Base-by-base conservation (phyloP, 2,329 filamentous ascomycete genomes). In the Didymella arachidicola region DNA sequence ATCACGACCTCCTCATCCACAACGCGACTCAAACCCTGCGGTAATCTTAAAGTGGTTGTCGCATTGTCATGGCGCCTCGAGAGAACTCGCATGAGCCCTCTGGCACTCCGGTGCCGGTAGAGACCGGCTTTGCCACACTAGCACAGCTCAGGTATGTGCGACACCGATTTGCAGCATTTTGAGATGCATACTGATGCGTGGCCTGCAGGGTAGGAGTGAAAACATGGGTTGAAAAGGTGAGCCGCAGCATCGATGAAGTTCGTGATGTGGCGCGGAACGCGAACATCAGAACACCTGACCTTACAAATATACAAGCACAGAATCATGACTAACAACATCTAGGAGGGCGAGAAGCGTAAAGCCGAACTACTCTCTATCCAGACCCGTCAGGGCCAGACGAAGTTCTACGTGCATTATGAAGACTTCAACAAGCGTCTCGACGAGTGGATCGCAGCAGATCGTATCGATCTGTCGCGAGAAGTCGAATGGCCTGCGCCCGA, bases 401-500 rank as follows among this genome's bases (percentile, higher is more conserved):
- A 91, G 54, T 97, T 94, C 74, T 97, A 97, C 78, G 96, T 96
- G 71, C 96, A 98, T 77, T 98, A 97, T 76, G 92, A 97, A 73
- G 96, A 96, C 72, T 98, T 97, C 86, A 98, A 98, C 80, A 98
- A 98, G 70, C 87, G 87, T 82, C 80, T 89, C 30, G 86, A 89
- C 68, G 95, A 99, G 82, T 99, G 95, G 95, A 89, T 99, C 10
- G 84, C 90, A 1, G 86, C 90, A 29, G 83, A 86, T 34, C 87
- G 95, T 34, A 92, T 99, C 66, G 92, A 98, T 75, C 89, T 99
- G 57, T 83, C 85, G 1, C 89, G 92, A 66, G 93, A 97, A 70
- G 95, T 99, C 53, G 95, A 99, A 79, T 99, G 95, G 93, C 95
- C 95, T 19, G 89, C 88, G 60, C 92, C 93, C 10, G 93, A 96